phyloP scores from a whole-genome alignment of 2,329 filamentous ascomycete genomes.

The Magnaporthiopsis rhizophila region DNA sequence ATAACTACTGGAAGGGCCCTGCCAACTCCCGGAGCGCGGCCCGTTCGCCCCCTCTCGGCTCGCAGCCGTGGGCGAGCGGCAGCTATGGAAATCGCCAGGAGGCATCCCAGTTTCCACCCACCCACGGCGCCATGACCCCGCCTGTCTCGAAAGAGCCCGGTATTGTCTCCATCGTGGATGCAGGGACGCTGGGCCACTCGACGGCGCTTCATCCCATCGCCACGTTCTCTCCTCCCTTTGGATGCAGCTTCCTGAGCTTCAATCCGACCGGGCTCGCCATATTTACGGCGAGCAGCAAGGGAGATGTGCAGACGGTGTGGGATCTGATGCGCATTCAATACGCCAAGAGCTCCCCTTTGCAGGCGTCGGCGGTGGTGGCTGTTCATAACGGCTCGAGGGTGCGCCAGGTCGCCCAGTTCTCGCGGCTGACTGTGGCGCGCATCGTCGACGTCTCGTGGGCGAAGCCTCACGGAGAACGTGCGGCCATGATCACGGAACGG shows the following conservation, averaged over 20 bases:
- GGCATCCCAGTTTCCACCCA: constrained; percentile 60
- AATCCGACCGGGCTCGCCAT: constrained; percentile 65
- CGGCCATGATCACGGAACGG: constrained; percentile 86
- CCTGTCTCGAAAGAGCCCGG: constrained; percentile 57
- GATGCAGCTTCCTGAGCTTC: constrained; percentile 75
- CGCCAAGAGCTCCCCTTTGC: constrained; percentile 53
- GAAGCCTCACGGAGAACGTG: constrained; percentile 67
- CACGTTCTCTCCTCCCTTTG: constrained; percentile 63
- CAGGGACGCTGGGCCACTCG: constrained; percentile 49
- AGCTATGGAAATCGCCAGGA: constrained; percentile 39
- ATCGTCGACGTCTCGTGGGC: constrained; percentile 90
- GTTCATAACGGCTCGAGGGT: constrained; percentile 52
- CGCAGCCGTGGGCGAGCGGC: constrained; percentile 38
- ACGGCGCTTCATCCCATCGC: constrained; percentile 53
- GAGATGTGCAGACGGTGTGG: constrained; percentile 78
- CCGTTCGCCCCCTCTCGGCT: constrained; percentile 32
- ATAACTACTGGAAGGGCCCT: constrained; percentile 67
- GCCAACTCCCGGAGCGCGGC: constrained; percentile 32
- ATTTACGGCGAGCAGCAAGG: constrained; percentile 73
- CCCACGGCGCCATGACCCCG: constrained; percentile 57
- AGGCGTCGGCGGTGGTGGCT: constrained; percentile 34
- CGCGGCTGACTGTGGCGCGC: constrained; percentile 82
- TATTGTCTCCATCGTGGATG: constrained; percentile 66
- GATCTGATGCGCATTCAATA: constrained; percentile 62
- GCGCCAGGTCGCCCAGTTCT: constrained; percentile 80